phyloP scores from a whole-genome alignment of 2,329 filamentous ascomycete genomes.

The Grosmannia clavigera region DNA sequence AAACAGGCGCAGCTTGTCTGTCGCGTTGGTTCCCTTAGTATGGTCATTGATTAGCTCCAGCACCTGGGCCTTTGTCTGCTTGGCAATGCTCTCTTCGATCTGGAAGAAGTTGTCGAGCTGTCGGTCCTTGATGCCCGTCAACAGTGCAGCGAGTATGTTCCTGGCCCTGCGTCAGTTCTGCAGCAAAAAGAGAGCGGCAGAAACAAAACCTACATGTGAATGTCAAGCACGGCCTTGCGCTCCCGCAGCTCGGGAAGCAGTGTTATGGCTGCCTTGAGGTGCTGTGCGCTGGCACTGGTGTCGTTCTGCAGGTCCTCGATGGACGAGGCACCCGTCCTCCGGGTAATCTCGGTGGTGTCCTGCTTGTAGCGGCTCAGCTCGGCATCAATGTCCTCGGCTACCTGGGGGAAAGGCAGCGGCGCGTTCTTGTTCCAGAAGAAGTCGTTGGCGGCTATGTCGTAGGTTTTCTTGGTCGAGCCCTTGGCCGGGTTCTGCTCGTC shows the following conservation, averaged over 20 bases:
- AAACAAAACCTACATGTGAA: constrained; percentile 60
- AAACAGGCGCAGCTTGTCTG: constrained; percentile 86
- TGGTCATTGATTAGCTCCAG: constrained; percentile 73
- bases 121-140: constrained; percentile 78
- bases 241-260: constrained; percentile 83
- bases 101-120: constrained; percentile 96
- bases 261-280: constrained; percentile 92
- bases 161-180: not conserved
- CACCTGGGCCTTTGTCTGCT: constrained; percentile 81
- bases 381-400: constrained; percentile 83
- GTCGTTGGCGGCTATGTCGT: constrained; percentile 80
- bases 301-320: constrained; percentile 90
- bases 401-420: constrained; percentile 80
- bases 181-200: not conserved
- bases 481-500: constrained; percentile 67
- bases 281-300: constrained; percentile 76
- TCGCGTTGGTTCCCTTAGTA: constrained; percentile 69
- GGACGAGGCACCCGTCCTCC: constrained; percentile 84
- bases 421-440: constrained; percentile 97
- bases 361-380: constrained; percentile 93
- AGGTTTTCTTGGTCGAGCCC: constrained; percentile 72
- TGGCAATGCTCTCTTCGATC: constrained; percentile 82
- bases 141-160: constrained; percentile 72
- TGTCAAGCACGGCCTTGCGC: constrained; percentile 83
- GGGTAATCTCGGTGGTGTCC: constrained; percentile 86